A percentile compares a stretch with the other conserved stretches of the same genome.
Conservation (phyloP, 345 rosid species). For the Pistacia vera region DNA sequence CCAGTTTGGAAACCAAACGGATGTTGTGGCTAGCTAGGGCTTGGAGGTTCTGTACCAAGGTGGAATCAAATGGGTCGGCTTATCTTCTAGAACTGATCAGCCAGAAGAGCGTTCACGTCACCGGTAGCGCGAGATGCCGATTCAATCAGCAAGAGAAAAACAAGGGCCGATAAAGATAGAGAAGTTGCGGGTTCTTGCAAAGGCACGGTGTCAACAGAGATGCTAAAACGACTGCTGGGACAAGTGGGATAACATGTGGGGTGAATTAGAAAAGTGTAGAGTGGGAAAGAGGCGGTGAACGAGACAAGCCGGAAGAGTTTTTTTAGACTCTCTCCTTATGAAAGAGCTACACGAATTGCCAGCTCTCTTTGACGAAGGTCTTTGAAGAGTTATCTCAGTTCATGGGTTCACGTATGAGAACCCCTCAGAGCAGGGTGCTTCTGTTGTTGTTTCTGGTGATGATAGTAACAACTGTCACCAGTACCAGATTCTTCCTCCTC, state of each 20-base stretch:
- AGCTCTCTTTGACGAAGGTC: conserved; percentile 97
- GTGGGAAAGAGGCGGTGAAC: conserved; percentile 87
- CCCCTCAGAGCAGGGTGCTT: conserved; percentile 46
- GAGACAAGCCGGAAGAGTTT: conserved; percentile 87
- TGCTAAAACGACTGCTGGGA: conserved; percentile 92
- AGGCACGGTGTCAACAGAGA: conserved; percentile 83
- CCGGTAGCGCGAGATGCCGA: conserved; percentile 31
- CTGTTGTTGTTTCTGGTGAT: conserved; percentile 30
- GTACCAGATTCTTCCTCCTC: conserved; percentile 52
- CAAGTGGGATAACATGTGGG: conserved; percentile 99
- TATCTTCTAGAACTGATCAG: conserved; percentile 36
- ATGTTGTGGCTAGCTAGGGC: conserved; percentile 97
- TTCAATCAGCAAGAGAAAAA: conserved; percentile 59
- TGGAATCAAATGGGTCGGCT: conserved; percentile 41
- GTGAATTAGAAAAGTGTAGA: conserved; percentile 94
- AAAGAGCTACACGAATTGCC: conserved; percentile 82
- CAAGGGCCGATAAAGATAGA: conserved; percentile 90
- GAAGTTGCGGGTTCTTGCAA: conserved; percentile 90
- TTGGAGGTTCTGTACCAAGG: conserved; percentile 85
- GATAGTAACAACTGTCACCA: conserved; percentile 23
- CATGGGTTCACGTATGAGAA: conserved; percentile 84
- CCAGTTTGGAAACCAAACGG: conserved; percentile 99
- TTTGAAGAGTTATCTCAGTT: conserved; percentile 89
- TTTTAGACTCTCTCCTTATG: conserved; percentile 95
- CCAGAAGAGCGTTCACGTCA: conserved; percentile 19